Conservation (phyloP, 2,329 filamentous ascomycete genomes). For the Exophiala xenobiotica region DNA sequence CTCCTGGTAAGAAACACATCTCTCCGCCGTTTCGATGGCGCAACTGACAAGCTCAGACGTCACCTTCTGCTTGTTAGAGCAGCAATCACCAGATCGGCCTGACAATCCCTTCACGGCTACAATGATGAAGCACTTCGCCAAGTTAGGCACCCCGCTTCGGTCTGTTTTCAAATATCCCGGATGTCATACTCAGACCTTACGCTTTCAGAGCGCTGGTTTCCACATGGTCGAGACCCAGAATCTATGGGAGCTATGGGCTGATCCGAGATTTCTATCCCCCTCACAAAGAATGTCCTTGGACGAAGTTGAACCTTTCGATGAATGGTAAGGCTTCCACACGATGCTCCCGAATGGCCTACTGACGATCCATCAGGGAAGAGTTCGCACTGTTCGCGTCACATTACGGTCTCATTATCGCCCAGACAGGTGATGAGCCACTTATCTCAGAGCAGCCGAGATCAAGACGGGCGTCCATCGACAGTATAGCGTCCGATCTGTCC, state of each 20-base stretch:
- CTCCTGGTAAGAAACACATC: constrained; percentile 56
- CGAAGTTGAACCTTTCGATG: constrained; percentile 78
- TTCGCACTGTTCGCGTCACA: constrained; percentile 81
- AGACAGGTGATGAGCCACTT: constrained; percentile 27
- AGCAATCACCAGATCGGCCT: constrained; percentile 74
- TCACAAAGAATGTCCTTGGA: constrained; percentile 65
- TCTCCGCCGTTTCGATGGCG: background rate
- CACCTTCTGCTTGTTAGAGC: constrained; percentile 83
- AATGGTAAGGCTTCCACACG: constrained; percentile 58
- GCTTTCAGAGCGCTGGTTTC: constrained; percentile 74
- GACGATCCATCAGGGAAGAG: constrained; percentile 59
- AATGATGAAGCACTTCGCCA: constrained; percentile 32
- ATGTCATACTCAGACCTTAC: constrained; percentile 61
- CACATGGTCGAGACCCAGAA: constrained; percentile 60
- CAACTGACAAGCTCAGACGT: constrained; percentile 47
- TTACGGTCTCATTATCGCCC: constrained; percentile 62
- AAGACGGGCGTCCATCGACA: constrained; percentile 27
- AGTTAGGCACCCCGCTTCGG: constrained; percentile 29
- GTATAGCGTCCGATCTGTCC: constrained; percentile 30
- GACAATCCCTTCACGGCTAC: constrained; percentile 69
- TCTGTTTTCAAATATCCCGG: constrained; percentile 63
- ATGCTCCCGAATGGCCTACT: background rate
- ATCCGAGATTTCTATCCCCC: constrained; percentile 62
- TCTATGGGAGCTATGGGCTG: constrained; percentile 81
- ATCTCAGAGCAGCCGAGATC: constrained; percentile 24